Conservation (phyloP, 768 basidiomycete genomes). For the Phaffia tasmanica region DNA sequence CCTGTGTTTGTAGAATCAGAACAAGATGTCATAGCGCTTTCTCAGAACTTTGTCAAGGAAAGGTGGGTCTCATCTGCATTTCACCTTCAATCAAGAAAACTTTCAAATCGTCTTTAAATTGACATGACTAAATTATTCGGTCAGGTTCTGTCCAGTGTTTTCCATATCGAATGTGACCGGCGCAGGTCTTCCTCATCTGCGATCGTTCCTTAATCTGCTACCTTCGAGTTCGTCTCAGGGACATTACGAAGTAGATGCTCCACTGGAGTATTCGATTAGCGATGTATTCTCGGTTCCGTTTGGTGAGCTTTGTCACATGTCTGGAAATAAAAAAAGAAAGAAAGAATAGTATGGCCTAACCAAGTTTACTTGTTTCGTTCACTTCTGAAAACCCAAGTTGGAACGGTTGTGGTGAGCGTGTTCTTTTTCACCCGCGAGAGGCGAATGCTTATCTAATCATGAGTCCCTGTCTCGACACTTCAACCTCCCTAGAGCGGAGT, state of each 20-base stretch:
- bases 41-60: slow-evolving; percentile 61
- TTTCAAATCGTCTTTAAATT: slow-evolving; percentile 44
- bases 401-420: slow-evolving; percentile 26
- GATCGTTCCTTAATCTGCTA: slow-evolving; percentile 80
- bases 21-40: slow-evolving; percentile 69
- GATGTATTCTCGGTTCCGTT: slow-evolving; percentile 42
- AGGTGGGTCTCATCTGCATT: slow-evolving; percentile 42
- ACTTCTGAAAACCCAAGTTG: neutral
- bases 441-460: neutral
- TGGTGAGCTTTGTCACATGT: slow-evolving; percentile 30
- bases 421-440: neutral
- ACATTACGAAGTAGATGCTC: slow-evolving; percentile 59
- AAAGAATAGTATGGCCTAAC: no score
- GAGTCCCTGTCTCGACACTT: slow-evolving; percentile 50
- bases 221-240: slow-evolving; percentile 76
- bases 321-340: no score
- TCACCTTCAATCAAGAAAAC: slow-evolving; percentile 71
- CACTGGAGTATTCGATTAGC: slow-evolving; percentile 39
- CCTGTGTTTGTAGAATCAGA: slow-evolving; percentile 53
- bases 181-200: slow-evolving; percentile 38
- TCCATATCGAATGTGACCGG: slow-evolving; percentile 75
- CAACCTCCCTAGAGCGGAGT: slow-evolving; percentile 48
- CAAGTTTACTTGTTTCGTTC: slow-evolving; percentile 22
- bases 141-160: neutral
- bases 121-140: neutral